Evolutionary conservation across 345 rosid genomes (phyloP), one percentile per base, ranked within the genome.

Genomic region (Salix brachista): DNA sequence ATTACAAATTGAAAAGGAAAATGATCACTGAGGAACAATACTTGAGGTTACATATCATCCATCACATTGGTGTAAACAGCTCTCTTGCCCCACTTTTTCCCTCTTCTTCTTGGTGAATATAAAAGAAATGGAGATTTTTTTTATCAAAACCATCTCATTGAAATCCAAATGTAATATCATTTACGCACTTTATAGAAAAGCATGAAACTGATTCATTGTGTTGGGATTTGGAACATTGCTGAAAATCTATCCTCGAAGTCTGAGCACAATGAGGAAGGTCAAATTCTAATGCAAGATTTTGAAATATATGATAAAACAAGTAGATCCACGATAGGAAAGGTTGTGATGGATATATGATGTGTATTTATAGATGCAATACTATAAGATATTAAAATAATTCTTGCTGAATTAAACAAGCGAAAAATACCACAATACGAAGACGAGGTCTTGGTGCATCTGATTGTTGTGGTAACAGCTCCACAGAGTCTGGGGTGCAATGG

Each of bases 401-500:
- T 48, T 52, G 25, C 6, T 36, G 70, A n/a, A 60, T 26, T 30
- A n/a, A 75, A 68, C 36, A 77, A 68, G 74, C 25, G 30, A 72
- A 5, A 79, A 44, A 34, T 90, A 96, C 99, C 97, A 96, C 94
- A 56, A 96, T 86, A 62, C 96, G 94, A 76, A 96, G 85, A 41
- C 98, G 90, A 78, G 82, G 88, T 85, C 91, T 88, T 41, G 90
- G 78, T 65, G 80, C 80, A 79, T 91, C 91, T 75, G 91, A 91
- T 79, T 96, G 96, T 66, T 78, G 82, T 17, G 97, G 94, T 77
- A 96, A 84, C 81, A 93, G 71, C 88, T 93, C 99, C 79, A 96
- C 96, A 69, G 86, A 89, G 78, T 93, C 99, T 25, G 99, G 99
- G 68, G 83, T 85, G 84, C 99, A 93, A 58, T 79, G 96, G 66